Base-by-base conservation (phyloP, 164 flowering plant species). In the Saururus chinensis region DNA sequence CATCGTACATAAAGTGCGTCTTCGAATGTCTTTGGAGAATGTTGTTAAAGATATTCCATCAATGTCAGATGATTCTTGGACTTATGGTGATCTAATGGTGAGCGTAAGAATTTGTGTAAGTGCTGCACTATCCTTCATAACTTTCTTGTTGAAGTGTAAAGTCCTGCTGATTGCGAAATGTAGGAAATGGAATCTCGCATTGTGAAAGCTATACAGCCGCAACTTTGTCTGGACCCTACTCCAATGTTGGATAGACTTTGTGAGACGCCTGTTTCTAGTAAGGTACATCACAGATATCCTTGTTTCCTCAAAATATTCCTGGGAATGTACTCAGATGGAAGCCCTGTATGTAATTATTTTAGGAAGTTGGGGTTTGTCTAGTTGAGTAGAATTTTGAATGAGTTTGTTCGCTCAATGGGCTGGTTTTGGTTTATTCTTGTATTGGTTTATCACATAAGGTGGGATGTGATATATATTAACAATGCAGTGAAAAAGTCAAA, bases 21-120 rank as follows among this genome's bases (percentile, higher is more conserved):
- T 95, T 51, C 80, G 69, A 76, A 86, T 91, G 91, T 85, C 99
- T 7, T 70, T 87, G 78, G 99, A 95, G 73, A 88, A 91, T 74
- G 77, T 95, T 24, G 93, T 95, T 67, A 91, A 91, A 74, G 99
- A 95, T 73, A 87, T 95, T 10, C 90, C 97, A 35, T 64, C 71
- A 66, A 82, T 91, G 48, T 80, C 96, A 24, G 86, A 83, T 74
- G 77, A 74, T 69, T 84, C 90, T 59, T 95, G 99, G 99, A 83
- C 92, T 24, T 95, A 95, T 64, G 85, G 93, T 70, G 99, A 91
- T 81, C 76, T 88, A 69, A 87, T 95, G 95, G 99, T 90, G 64
- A 70, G 82, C 70, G 62, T 64, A 24, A 55, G 37, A 55, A 23
- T 55, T 24, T 16, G 23, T 35, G 5, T 55, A 45, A 30, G 37